Conservation (phyloP, 2,329 filamentous ascomycete species). For the Bipolaris oryzae region DNA sequence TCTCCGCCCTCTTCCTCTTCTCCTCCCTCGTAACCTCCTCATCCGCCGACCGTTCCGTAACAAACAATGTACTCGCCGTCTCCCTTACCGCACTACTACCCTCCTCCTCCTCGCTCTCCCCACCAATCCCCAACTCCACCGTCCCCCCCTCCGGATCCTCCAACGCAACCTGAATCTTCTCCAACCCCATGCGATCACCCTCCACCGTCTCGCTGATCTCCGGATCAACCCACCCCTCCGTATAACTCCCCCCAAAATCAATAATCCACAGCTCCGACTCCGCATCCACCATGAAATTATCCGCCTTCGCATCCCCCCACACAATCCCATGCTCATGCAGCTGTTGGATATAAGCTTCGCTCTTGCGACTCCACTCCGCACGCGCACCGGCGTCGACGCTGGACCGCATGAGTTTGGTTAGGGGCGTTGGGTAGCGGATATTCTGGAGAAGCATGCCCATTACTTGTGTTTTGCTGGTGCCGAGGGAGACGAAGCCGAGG, state of each 20-base stretch:
- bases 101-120: conserved; percentile 4
- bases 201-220: conserved; percentile 46
- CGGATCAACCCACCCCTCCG: conserved; percentile 50
- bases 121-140: conserved; percentile 5
- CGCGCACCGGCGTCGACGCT: conserved; percentile 16
- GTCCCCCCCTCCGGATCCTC: conserved; percentile 17
- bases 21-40: conserved; percentile 10
- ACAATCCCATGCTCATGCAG: conserved; percentile 25
- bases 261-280: conserved; percentile 49
- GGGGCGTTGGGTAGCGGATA: conserved; percentile 17
- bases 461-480: conserved; percentile 17
- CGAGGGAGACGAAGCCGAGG: conserved; percentile 17
- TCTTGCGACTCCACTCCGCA: conserved; percentile 19
- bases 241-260: conserved; percentile 51
- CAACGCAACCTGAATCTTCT: conserved; percentile 22
- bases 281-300: conserved; percentile 50
- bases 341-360: conserved; percentile 12
- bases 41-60: conserved; percentile 5
- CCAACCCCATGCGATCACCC: conserved; percentile 46
- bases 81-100: background rate
- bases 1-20: conserved; percentile 9
- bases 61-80: conserved; percentile 12
- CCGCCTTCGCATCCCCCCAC: conserved; percentile 39
- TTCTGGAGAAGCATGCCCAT: conserved; percentile 23
- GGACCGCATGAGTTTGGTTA: conserved; percentile 20